Percentiles rank a stretch among this genome's conserved stretches.
phyloP scores from a whole-genome alignment of 2,329 filamentous ascomycete species.

The Clathrospora elynae region DNA sequence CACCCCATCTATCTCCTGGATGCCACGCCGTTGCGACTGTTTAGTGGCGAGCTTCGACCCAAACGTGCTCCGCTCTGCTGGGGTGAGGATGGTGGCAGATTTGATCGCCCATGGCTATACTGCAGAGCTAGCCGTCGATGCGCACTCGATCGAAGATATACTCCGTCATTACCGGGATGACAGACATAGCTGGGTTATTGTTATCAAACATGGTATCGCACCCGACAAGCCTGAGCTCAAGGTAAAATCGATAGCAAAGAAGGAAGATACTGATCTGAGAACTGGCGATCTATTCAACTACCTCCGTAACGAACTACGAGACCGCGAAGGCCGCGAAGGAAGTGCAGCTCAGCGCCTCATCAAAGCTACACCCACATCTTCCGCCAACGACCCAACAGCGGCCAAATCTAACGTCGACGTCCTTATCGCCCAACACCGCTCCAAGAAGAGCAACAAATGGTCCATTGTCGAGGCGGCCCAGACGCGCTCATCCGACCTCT shows the following conservation, averaged over 20 bases:
- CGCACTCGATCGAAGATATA: conserved; percentile 78
- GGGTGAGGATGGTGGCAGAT: conserved; percentile 75
- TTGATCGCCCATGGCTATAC: conserved; percentile 86
- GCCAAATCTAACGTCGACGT: conserved; percentile 74
- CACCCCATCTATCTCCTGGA: conserved; percentile 45
- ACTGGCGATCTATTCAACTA: conserved; percentile 75
- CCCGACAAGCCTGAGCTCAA: conserved; percentile 66
- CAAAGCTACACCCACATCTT: conserved; percentile 30
- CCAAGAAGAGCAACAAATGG: conserved; percentile 89
- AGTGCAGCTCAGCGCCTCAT: conserved; percentile 45
- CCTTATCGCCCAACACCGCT: conserved; percentile 79
- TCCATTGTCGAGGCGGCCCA: conserved; percentile 82
- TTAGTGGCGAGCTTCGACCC: conserved; percentile 87
- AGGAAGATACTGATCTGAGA: conserved; percentile 76
- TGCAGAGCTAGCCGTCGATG: conserved; percentile 83
- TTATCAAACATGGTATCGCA: conserved; percentile 76
- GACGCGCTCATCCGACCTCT: conserved; percentile 62
- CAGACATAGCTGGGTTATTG: conserved; percentile 82
- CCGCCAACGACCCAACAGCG: conserved; percentile 18
- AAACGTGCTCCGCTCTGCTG: conserved; percentile 72
- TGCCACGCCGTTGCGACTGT: conserved; percentile 72
- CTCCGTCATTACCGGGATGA: conserved; percentile 77
- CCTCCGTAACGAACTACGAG: conserved; percentile 80
- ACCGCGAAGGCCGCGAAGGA: conserved; percentile 69
- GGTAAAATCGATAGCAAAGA: conserved; percentile 76